Percentiles rank a stretch among this genome's conserved stretches.
Evolutionary conservation across 116 monocot genomes (phyloP).

Genomic region (Dioscorea cayenensis): DNA sequence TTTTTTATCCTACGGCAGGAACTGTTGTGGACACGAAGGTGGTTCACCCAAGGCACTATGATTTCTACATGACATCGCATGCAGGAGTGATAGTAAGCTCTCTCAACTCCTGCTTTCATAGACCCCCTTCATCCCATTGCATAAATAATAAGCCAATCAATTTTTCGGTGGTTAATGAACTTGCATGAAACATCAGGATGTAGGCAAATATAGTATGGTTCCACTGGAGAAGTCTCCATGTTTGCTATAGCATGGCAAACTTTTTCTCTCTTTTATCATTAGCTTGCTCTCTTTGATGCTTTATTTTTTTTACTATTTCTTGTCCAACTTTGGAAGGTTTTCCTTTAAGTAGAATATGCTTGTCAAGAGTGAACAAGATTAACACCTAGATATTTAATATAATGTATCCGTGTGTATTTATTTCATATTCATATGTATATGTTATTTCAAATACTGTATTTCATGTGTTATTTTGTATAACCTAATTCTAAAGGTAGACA

Average conservation of each 20-base stretch:
- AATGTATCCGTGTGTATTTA: neutral
- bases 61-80: slow-evolving; percentile 89
- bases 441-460: neutral
- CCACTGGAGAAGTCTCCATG: too few species aligned
- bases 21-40: slow-evolving; percentile 71
- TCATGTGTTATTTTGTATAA: too few species aligned
- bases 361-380: too few species aligned
- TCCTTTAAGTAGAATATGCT: too few species aligned
- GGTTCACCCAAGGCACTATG: slow-evolving; percentile 73
- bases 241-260: neutral
- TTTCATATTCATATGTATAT: neutral
- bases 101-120: neutral
- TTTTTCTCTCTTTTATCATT: too few species aligned
- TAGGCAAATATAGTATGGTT: too few species aligned
- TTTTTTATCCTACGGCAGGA: slow-evolving; percentile 20
- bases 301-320: too few species aligned
- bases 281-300: too few species aligned
- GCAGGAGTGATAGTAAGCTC: slow-evolving; percentile 66
- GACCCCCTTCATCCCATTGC: neutral
- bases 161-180: neutral
- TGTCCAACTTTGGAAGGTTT: too few species aligned
- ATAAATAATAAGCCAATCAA: neutral
- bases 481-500: too few species aligned
- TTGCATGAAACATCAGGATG: neutral
- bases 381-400: neutral